Evolutionary conservation across 2,329 filamentous ascomycete species (phyloP).

Genomic region (Ophiostoma sp.): DNA sequence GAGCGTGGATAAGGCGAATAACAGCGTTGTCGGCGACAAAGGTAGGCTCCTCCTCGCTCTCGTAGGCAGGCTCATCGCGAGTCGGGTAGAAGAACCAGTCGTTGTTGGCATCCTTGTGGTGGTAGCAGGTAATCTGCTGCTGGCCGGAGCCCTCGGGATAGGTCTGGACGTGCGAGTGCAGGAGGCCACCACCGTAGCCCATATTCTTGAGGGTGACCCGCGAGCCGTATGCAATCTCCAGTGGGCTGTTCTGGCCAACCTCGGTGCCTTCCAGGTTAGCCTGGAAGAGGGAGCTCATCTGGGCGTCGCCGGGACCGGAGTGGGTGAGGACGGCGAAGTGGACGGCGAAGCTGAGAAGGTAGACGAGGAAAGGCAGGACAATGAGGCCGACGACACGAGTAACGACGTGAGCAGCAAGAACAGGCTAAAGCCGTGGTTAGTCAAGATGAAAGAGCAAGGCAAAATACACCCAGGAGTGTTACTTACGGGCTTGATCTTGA

Average conservation of each 20-base stretch:
- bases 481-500: conserved; percentile 71
- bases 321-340: conserved; percentile 93
- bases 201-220: conserved; percentile 95
- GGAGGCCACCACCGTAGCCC: conserved; percentile 93
- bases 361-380: conserved; percentile 79
- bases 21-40: conserved; percentile 72
- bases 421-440: conserved; percentile 10
- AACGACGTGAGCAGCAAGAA: conserved; percentile 62
- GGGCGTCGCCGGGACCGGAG: conserved; percentile 93
- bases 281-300: conserved; percentile 99
- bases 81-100: conserved; percentile 99
- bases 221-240: conserved; percentile 86
- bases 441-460: conserved; percentile 23
- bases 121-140: conserved; percentile 98
- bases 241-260: conserved; percentile 87
- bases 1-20: conserved; percentile 85
- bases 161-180: conserved; percentile 94
- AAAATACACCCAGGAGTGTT: conserved; percentile 34
- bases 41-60: conserved; percentile 63
- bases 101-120: conserved; percentile 99
- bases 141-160: conserved; percentile 90
- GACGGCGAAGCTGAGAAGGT: conserved; percentile 90
- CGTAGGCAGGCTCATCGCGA: conserved; percentile 67
- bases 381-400: conserved; percentile 84
- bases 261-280: conserved; percentile 91